These are phyloP conservation scores for Spergularia bocconei DNA, from an alignment of 148 eudicot genomes.

Conservation along the genomic window DNA sequence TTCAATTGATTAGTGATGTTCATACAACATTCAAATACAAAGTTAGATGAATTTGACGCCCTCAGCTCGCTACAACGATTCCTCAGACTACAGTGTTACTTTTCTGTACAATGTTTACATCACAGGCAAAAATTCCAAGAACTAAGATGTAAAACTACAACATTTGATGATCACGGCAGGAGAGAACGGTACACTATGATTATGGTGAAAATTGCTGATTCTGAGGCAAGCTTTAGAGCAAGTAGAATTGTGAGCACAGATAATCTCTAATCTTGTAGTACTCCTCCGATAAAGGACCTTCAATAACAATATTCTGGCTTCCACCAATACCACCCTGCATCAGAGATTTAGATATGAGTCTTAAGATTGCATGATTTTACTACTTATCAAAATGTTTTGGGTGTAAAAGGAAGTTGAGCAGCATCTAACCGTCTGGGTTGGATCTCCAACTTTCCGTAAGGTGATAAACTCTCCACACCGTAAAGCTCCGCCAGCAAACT, in stretches of 20 bases:
- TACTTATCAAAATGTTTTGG: neutral
- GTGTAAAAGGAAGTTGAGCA: neutral
- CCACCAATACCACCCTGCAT: slow-evolving; percentile 73
- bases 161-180: too few relatives aligned
- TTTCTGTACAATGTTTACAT: neutral
- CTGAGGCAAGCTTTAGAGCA: slow-evolving; percentile 41
- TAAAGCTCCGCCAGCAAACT: slow-evolving; percentile 86
- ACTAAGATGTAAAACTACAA: neutral
- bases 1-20: neutral
- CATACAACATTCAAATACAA: neutral
- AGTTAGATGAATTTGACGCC: neutral
- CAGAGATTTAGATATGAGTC: slow-evolving; percentile 8
- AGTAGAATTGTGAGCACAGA: slow-evolving; percentile 79
- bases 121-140: neutral
- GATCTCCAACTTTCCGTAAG: slow-evolving; percentile 80
- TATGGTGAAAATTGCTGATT: neutral
- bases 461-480: slow-evolving; percentile 90
- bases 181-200: too few relatives aligned
- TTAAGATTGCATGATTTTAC: slow-evolving; percentile 8
- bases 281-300: slow-evolving; percentile 87
- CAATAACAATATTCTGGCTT: slow-evolving; percentile 78
- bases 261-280: slow-evolving; percentile 79
- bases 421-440: slow-evolving; percentile 69
- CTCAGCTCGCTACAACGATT: slow-evolving; percentile 4
- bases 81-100: neutral